Evolutionary conservation across 495 filamentous ascomycete genomes (phyloP).

Genomic region (Beverwykella pulmonaria): DNA sequence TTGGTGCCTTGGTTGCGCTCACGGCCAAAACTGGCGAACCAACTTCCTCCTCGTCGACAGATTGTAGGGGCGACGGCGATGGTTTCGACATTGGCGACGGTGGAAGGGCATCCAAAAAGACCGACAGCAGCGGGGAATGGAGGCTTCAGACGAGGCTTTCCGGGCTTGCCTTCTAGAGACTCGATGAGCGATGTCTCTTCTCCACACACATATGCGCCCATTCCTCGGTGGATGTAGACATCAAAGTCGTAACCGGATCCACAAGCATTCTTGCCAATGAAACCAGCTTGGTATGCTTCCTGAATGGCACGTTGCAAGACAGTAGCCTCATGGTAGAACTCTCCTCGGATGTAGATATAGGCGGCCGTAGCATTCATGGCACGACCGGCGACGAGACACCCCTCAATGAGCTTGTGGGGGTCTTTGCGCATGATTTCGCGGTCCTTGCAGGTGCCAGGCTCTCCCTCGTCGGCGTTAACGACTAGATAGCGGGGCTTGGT

Average conservation of each 20-base stretch:
- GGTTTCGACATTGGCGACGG: constrained; percentile 97
- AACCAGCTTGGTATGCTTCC: constrained; percentile 89
- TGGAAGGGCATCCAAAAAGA: constrained; percentile 96
- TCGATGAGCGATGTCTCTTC: constrained; percentile 98
- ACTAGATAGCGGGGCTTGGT: constrained; percentile 93
- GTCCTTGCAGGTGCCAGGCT: constrained; percentile 99
- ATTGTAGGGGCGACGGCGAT: constrained; percentile 95
- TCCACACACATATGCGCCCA: constrained; percentile 96
- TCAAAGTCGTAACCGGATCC: constrained; percentile 97
- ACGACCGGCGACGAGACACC: constrained; percentile 92
- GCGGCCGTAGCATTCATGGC: constrained; percentile 98
- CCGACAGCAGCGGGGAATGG: constrained; percentile 97
- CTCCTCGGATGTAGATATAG: constrained; percentile 99
- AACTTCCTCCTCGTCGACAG: constrained; percentile 84
- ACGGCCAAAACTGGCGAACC: constrained; percentile 91
- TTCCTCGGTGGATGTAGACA: constrained; percentile 93
- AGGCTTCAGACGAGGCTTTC: constrained; percentile 97
- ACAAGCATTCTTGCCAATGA: constrained; percentile 98
- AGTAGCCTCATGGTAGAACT: constrained; percentile 97
- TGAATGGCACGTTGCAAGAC: constrained; percentile 93
- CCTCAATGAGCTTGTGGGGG: constrained; percentile 96
- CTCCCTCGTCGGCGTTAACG: constrained; percentile 97
- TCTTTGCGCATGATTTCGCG: constrained; percentile 99
- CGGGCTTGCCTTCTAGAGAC: constrained; percentile 95
- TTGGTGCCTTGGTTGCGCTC: constrained; percentile 96